phyloP scores from a whole-genome alignment of 805 yeast species.

The Candida maltosa region DNA sequence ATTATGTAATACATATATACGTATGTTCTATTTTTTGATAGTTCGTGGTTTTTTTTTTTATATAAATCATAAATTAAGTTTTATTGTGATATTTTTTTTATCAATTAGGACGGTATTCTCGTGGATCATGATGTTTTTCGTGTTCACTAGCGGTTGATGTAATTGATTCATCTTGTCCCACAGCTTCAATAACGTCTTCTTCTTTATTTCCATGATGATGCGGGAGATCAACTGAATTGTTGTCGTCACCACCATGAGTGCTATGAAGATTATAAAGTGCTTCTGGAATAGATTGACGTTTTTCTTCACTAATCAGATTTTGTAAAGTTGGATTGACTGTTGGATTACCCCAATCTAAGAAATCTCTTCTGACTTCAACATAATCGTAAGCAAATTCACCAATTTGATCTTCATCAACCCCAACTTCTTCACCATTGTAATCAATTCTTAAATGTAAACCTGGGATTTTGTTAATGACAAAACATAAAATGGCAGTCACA shows the following conservation, averaged over 20 bases:
- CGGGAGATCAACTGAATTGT: constrained; percentile 2
- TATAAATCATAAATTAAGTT: no score
- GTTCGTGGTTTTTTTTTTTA: neutral
- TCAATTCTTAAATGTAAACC: constrained; percentile 76
- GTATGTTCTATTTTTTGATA: no score
- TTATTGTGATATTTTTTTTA: neutral
- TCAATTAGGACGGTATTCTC: constrained; percentile 1
- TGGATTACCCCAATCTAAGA: constrained; percentile 51
- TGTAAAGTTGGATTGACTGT: constrained; percentile 12
- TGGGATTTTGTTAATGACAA: constrained; percentile 73
- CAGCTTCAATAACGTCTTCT: constrained; percentile 4
- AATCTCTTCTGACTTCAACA: constrained; percentile 94
- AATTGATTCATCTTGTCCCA: neutral
- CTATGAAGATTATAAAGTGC: no score
- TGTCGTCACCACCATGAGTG: neutral
- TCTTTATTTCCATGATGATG: no score
- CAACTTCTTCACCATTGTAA: constrained; percentile 82
- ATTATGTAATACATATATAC: no score
- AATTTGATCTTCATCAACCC: constrained; percentile 94
- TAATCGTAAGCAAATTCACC: constrained; percentile 99
- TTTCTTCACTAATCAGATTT: constrained; percentile 3
- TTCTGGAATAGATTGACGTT: constrained; percentile 4
- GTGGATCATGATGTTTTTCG: constrained; percentile 4
- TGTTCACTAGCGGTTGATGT: neutral
- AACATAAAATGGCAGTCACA: constrained; percentile 75